Evolutionary conservation across 768 basidiomycete genomes (phyloP), one percentile per base, ranked within the genome.

Genomic region (Termitomyces sp.): DNA sequence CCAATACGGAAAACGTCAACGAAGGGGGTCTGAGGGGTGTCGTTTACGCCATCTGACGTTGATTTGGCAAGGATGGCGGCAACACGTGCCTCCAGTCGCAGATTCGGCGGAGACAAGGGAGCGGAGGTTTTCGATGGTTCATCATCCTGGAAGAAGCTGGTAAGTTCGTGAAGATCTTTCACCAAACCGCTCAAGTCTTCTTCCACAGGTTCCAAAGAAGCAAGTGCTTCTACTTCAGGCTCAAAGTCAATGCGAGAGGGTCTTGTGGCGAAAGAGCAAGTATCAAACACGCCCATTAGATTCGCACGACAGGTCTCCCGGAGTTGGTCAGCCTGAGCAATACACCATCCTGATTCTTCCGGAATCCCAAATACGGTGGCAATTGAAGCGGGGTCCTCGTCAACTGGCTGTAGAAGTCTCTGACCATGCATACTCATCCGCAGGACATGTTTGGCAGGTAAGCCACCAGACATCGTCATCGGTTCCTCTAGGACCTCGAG

Each of bases 401-500:
- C 45, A 15, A 29, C n/a, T 27, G 73, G 66, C 32, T 70, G 68
- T 7, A 67, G 60, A 27, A 72, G 57, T 15, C 77, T 68, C 27
- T 77, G 80, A 22, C 78, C 66, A 59, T 89, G 86, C 83, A 94
- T 86, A 68, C 93, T 94, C 91, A 95, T 93, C 6, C 91, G 83
- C 22, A 95, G 76, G n/a, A 94, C 89, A 60, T 92, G 88, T 56
- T 88, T 88, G 0, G 91, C 90, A 0, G 86, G 79, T 44, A 83
- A 85, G 22, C 89, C 88, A 40, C 85, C 83, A 1, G 84, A 83
- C 71, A 94, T 87, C 18, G 79, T 82, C 69, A 91, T 84, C 0
- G 94, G 94, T 62, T 94, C 89, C 62, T 97, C 94, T 6, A 98
- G 79, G n/a, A 98, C 92, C 45, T 95, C 94, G 44, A 98, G 77